A percentile compares a stretch with the other conserved stretches of the same genome.
These are phyloP conservation scores for Rhizopogon vinicolor DNA, from an alignment of 768 basidiomycete species.

Conservation along the genomic window DNA sequence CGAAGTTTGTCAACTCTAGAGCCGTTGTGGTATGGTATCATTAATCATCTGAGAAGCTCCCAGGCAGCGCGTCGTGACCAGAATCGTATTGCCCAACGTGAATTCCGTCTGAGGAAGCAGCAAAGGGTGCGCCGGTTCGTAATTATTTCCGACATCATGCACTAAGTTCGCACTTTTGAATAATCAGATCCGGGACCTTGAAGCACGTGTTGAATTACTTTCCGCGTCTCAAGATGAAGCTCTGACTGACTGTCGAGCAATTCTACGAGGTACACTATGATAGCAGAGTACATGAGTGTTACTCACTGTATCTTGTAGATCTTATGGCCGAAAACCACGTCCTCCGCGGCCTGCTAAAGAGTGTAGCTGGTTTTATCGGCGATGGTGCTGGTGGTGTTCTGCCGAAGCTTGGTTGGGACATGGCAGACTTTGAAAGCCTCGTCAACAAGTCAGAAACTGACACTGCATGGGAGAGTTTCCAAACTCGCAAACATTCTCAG, in stretches of 20 bases:
- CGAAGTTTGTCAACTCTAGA: conserved; percentile 51
- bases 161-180: conserved; percentile 4
- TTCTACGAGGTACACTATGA: conserved; percentile 58
- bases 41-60: conserved; percentile 44
- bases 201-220: conserved; percentile 91
- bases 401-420: conserved; percentile 74
- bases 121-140: conserved; percentile 52
- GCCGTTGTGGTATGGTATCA: conserved; percentile 4
- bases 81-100: conserved; percentile 89
- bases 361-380: conserved; percentile 76
- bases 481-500: conserved; percentile 50
- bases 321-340: conserved; percentile 88
- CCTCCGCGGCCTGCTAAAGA: conserved; percentile 73
- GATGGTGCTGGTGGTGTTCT: conserved; percentile 80
- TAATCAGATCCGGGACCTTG: conserved; percentile 85
- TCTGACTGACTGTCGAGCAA: conserved; percentile 74
- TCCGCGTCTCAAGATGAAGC: conserved; percentile 92
- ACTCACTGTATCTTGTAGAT: conserved; percentile 38
- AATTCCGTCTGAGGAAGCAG: conserved; percentile 90
- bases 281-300: background rate
- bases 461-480: conserved; percentile 88
- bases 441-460: conserved; percentile 88
- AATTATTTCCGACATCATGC: background rate
- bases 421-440: conserved; percentile 73
- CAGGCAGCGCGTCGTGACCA: conserved; percentile 87